Percentiles rank a stretch among this genome's conserved stretches.
Conservation (phyloP, 2,329 filamentous ascomycete genomes). For the Beauveria sp. region DNA sequence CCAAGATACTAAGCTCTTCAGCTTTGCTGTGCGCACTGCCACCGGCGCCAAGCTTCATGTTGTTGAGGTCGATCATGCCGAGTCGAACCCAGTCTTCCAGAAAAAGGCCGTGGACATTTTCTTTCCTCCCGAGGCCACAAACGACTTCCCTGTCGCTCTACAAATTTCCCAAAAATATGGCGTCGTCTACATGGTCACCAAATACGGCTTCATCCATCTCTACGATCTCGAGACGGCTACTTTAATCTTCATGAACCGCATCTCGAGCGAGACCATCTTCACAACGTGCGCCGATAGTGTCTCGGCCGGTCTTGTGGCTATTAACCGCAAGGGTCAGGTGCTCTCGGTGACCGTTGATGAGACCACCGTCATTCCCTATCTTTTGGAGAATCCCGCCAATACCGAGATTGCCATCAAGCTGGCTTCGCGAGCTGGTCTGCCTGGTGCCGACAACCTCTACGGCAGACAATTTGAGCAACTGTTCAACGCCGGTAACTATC, state of each 20-base stretch:
- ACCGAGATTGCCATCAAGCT: slow-evolving; percentile 91
- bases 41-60: slow-evolving; percentile 93
- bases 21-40: slow-evolving; percentile 86
- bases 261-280: slow-evolving; percentile 98
- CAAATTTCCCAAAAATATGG: slow-evolving; percentile 96
- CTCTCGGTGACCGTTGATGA: slow-evolving; percentile 92
- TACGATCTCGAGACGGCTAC: slow-evolving; percentile 95
- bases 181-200: slow-evolving; percentile 93
- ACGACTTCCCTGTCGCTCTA: slow-evolving; percentile 96
- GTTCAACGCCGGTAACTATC: slow-evolving; percentile 70
- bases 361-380: slow-evolving; percentile 81
- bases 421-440: slow-evolving; percentile 85
- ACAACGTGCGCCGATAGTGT: slow-evolving; percentile 79
- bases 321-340: slow-evolving; percentile 97
- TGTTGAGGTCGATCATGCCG: slow-evolving; percentile 91
- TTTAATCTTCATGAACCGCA: slow-evolving; percentile 99
- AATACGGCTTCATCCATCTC: slow-evolving; percentile 97
- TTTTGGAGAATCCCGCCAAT: slow-evolving; percentile 94
- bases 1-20: slow-evolving; percentile 89
- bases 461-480: slow-evolving; percentile 87
- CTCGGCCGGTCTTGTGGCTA: slow-evolving; percentile 81
- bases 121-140: slow-evolving; percentile 90
- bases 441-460: slow-evolving; percentile 90
- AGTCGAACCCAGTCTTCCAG: slow-evolving; percentile 78
- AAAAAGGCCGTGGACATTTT: slow-evolving; percentile 98